Base-by-base conservation (phyloP, 495 filamentous ascomycete genomes). In the Parachaetomium inaequale region DNA sequence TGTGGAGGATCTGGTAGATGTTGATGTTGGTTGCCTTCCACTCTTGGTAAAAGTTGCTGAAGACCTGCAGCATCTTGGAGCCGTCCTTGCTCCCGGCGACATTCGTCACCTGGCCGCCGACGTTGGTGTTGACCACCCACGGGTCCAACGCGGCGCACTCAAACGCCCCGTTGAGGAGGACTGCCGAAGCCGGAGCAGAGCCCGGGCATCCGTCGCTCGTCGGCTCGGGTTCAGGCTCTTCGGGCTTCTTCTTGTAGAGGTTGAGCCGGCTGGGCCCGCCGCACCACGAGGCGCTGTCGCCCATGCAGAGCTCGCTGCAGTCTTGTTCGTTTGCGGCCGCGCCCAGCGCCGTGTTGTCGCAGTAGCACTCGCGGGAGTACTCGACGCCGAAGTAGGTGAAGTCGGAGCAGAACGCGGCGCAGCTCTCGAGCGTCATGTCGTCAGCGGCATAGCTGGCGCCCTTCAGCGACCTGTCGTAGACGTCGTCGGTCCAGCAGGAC, bases 401-500 rank as follows among this genome's bases (percentile, higher is more conserved):
- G n/a, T 58, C 63, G 25, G 58, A 10, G 64, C 75, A 78, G 61
- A 62, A 68, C 0, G 53, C 58, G 47, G 68, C 68, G 61, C 74
- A 78, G 12, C 47, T 46, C 58, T 75, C 64, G 3, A 75, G 47
- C 5, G 70, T 75, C 70, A 78, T 72, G 28, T 58, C 62, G 14
- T 57, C 65, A 40, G 15, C 42, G 45, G 38, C 58, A 4, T 62
- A 68, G 3, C 38, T 43, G 21, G 38, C 56, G 12, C 60, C 57
- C 26, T 50, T 59, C 11, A 72, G 71, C 28, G 68, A 62, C n/a
- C 67, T 63, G 42, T 57, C 45, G 23, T 60, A 62, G 43, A 59
- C 61, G 1, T 66, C 63, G 61, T 78, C 76, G 40, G 61, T 74
- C 58, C 68, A 77, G 66, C 76, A 78, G 14, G 75, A 74, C 21